phyloP scores from a whole-genome alignment of 139 green algal species.

The Marvania coccoides region DNA sequence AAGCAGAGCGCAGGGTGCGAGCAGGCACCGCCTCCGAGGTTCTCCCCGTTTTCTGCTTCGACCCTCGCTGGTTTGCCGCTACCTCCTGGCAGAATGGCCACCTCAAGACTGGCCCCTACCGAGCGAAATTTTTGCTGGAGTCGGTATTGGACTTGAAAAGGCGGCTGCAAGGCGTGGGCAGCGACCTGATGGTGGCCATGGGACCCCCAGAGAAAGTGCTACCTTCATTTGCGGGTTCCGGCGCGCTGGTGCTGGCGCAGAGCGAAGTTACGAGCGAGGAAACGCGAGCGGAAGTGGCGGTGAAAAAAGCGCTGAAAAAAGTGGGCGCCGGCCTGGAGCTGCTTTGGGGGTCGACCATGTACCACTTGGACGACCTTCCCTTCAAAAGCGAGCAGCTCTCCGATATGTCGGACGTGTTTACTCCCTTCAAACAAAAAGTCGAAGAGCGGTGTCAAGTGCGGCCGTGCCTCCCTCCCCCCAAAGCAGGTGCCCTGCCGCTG shows the following conservation, averaged over 20 bases:
- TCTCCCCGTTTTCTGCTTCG: conserved; percentile 89
- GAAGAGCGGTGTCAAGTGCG: conserved; percentile 38
- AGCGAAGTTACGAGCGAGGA: conserved; percentile 78
- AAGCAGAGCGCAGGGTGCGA: conserved; percentile 49
- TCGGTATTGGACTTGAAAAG: conserved; percentile 70
- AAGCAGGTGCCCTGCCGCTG: conserved; percentile 48
- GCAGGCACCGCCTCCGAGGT: conserved; percentile 50
- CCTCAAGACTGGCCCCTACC: conserved; percentile 56
- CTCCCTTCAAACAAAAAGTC: conserved; percentile 80
- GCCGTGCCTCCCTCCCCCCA: conserved; percentile 33
- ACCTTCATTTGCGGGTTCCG: conserved; percentile 3
- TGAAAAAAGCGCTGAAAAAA: background rate
- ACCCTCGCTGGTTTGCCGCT: conserved; percentile 62
- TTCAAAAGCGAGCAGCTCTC: conserved; percentile 45
- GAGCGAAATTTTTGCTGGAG: conserved; percentile 80
- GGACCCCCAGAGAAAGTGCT: conserved; percentile 74
- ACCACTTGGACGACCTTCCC: conserved; percentile 88
- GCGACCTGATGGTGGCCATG: conserved; percentile 70
- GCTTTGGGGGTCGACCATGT: conserved; percentile 76
- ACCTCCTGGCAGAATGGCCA: conserved; percentile 32
- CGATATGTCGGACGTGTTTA: conserved; percentile 82
- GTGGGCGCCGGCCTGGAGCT: conserved; percentile 34
- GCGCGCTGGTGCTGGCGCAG: conserved; percentile 52
- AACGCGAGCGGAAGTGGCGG: conserved; percentile 41
- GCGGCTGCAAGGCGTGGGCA: conserved; percentile 41